These are phyloP conservation scores for Mycena filopes DNA, from an alignment of 768 basidiomycete genomes.

Conservation along the genomic window DNA sequence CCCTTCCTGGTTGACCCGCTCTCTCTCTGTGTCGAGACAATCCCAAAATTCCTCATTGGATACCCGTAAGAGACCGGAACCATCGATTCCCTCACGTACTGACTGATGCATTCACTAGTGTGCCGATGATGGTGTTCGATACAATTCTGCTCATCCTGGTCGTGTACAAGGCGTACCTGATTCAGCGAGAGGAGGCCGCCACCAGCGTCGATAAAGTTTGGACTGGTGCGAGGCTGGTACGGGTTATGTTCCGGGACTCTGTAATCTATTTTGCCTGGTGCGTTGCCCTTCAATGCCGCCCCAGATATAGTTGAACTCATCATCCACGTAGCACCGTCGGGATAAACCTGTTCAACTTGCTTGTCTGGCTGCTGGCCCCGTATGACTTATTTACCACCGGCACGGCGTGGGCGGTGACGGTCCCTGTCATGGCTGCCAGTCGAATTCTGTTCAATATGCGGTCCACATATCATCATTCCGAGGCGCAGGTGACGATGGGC, in stretches of 20 bases:
- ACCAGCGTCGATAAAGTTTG: neutral
- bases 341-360: constrained; percentile 12
- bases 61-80: too few relatives aligned
- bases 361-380: constrained; percentile 7
- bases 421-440: constrained; percentile 17
- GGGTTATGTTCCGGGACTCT: constrained; percentile 22
- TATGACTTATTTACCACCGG: constrained; percentile 17
- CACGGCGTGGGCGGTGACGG: constrained; percentile 16
- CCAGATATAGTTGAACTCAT: neutral
- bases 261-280: constrained; percentile 24
- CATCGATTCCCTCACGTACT: too few relatives aligned
- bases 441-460: constrained; percentile 7
- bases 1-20: constrained; percentile 12
- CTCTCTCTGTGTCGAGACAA: constrained; percentile 4
- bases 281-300: neutral
- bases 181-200: constrained; percentile 1
- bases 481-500: too few relatives aligned
- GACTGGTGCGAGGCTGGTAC: constrained; percentile 7
- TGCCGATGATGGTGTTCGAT: constrained; percentile 23
- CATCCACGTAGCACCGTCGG: constrained; percentile 18
- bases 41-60: constrained; percentile 6
- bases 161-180: constrained; percentile 8
- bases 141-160: constrained; percentile 15
- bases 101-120: neutral
- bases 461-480: too few relatives aligned